Evolutionary conservation across 2,329 filamentous ascomycete species (phyloP).

Genomic region (Fusarium austroafricanum): DNA sequence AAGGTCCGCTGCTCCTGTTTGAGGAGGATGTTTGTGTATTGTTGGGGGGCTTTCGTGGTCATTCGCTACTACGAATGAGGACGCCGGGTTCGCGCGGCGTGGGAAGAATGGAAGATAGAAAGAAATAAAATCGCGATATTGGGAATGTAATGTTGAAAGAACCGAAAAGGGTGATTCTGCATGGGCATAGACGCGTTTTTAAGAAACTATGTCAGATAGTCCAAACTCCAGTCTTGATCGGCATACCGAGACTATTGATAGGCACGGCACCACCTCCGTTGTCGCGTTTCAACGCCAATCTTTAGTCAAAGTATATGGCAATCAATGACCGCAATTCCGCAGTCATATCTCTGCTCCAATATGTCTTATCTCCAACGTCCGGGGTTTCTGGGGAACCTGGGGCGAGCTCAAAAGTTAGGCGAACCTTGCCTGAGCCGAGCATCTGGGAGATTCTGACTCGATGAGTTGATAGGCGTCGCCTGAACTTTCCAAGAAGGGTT

Average conservation of each 20-base stretch:
- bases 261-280: neutral
- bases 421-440: neutral
- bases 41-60: slow-evolving; percentile 19
- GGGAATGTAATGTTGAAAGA: neutral
- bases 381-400: slow-evolving; percentile 32
- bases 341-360: slow-evolving; percentile 5
- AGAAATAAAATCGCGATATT: neutral
- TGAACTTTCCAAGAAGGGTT: slow-evolving; percentile 11
- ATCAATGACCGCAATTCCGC: slow-evolving; percentile 1
- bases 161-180: neutral
- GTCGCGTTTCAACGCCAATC: neutral
- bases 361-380: slow-evolving; percentile 23
- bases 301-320: slow-evolving; percentile 2
- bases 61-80: slow-evolving; percentile 8
- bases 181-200: slow-evolving; percentile 1
- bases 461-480: slow-evolving; percentile 7
- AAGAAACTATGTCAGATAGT: neutral
- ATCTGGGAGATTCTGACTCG: neutral
- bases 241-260: neutral
- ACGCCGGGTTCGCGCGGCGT: neutral
- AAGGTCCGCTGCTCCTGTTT: slow-evolving; percentile 24
- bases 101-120: neutral
- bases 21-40: slow-evolving; percentile 30
- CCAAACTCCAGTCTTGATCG: neutral
- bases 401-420: slow-evolving; percentile 1